Evolutionary conservation across 2,329 filamentous ascomycete genomes (phyloP).

Genomic region (Colletotrichum sp.): DNA sequence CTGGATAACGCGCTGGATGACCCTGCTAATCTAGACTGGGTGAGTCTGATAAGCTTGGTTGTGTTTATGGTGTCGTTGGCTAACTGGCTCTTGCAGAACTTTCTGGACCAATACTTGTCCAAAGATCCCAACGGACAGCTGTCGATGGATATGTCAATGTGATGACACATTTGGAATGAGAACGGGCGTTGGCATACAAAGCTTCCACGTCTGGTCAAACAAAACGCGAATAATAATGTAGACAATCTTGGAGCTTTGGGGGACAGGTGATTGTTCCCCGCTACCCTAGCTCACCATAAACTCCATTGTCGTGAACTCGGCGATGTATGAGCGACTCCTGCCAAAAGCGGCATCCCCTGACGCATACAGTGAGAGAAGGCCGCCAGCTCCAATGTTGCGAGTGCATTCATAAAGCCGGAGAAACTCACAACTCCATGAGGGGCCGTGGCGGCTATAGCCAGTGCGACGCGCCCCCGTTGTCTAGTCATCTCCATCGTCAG

Average conservation of each 20-base stretch:
- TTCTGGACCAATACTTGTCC: constrained; percentile 31
- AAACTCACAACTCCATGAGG: background rate
- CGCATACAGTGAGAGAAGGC: background rate
- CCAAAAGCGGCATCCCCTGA: background rate
- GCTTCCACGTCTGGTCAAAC: background rate
- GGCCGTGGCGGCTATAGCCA: background rate
- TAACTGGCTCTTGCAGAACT: constrained; percentile 22
- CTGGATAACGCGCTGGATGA: constrained; percentile 41
- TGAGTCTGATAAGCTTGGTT: constrained; percentile 26
- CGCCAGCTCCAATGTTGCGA: background rate
- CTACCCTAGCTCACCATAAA: background rate
- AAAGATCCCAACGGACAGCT: background rate
- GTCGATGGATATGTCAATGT: background rate
- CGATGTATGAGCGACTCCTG: background rate
- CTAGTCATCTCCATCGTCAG: background rate
- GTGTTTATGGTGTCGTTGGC: background rate
- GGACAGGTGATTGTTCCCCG: background rate
- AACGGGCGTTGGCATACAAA: background rate
- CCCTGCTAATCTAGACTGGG: constrained; percentile 44
- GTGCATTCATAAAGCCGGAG: background rate
- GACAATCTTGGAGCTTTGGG: background rate
- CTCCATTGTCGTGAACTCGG: background rate
- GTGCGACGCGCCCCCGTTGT: background rate
- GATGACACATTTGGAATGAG: background rate
- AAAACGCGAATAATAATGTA: background rate